A percentile compares a stretch with the other conserved stretches of the same genome.
These are phyloP conservation scores for Gastrolobium villosum DNA, from an alignment of 306 rosid species.

Conservation along the genomic window DNA sequence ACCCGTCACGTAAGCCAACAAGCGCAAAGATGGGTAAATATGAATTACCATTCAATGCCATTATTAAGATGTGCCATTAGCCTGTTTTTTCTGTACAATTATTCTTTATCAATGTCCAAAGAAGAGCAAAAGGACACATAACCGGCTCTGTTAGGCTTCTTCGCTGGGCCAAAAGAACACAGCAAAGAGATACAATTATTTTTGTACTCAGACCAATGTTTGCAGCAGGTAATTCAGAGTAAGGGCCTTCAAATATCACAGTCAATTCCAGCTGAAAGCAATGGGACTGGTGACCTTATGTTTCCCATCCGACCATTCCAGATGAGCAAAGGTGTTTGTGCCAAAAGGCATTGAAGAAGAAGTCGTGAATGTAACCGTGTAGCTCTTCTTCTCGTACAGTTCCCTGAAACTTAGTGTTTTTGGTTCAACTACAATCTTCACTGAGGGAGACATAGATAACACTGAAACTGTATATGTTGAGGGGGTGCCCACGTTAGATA, in stretches of 20 bases:
- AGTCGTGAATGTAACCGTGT: slow-evolving; percentile 73
- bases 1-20: not conserved
- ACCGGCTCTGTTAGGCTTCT: slow-evolving; percentile 37
- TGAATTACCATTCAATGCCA: slow-evolving; percentile 25
- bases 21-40: not conserved
- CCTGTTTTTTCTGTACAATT: slow-evolving; percentile 48
- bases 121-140: slow-evolving; percentile 32
- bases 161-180: slow-evolving; percentile 33
- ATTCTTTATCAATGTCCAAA: slow-evolving; percentile 32
- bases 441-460: slow-evolving; percentile 55
- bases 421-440: slow-evolving; percentile 80
- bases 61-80: slow-evolving; percentile 11
- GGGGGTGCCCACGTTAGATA: slow-evolving; percentile 81
- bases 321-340: slow-evolving; percentile 66
- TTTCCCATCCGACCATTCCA: slow-evolving; percentile 93
- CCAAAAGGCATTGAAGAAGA: slow-evolving; percentile 68
- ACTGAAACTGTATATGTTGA: slow-evolving; percentile 67
- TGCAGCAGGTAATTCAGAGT: slow-evolving; percentile 38
- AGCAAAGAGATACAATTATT: slow-evolving; percentile 29
- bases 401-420: slow-evolving; percentile 62
- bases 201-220: slow-evolving; percentile 2
- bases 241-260: slow-evolving; percentile 35
- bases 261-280: slow-evolving; percentile 83
- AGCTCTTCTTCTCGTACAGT: slow-evolving; percentile 67
- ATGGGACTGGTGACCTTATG: slow-evolving; percentile 79